phyloP scores from a whole-genome alignment of 2,329 filamentous ascomycete genomes.

The Ampelomyces quisqualis region DNA sequence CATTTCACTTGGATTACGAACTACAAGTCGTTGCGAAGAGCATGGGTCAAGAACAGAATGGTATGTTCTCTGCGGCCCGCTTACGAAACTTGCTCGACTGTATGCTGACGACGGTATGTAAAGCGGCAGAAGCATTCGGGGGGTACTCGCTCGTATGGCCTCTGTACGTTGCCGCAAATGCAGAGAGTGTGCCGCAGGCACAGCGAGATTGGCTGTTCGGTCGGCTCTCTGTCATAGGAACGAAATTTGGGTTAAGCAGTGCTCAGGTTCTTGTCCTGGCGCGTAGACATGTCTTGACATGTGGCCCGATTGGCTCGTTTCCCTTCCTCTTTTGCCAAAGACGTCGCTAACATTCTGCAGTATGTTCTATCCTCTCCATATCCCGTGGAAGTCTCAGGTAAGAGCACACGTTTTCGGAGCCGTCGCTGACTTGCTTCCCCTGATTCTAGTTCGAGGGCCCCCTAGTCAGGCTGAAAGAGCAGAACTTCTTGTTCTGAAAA shows the following conservation, averaged over 20 bases:
- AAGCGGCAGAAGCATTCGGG: slow-evolving; percentile 44
- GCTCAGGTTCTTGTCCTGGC: slow-evolving; percentile 41
- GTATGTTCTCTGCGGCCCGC: slow-evolving; percentile 29
- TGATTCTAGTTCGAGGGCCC: too few relatives aligned
- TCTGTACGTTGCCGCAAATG: slow-evolving; percentile 43
- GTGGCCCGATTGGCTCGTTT: slow-evolving; percentile 39
- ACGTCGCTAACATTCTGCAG: too few relatives aligned
- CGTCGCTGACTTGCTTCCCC: too few relatives aligned
- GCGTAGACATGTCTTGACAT: slow-evolving; percentile 38
- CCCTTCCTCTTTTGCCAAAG: too few relatives aligned
- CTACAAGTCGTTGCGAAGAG: slow-evolving; percentile 39
- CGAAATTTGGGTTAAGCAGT: slow-evolving; percentile 39
- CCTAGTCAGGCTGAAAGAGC: not conserved
- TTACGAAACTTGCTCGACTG: not conserved
- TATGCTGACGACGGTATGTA: slow-evolving; percentile 9
- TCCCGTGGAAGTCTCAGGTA: too few relatives aligned
- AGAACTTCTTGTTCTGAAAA: not conserved
- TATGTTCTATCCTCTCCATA: too few relatives aligned
- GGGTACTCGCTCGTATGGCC: slow-evolving; percentile 47
- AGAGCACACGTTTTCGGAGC: too few relatives aligned
- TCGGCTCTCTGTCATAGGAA: slow-evolving; percentile 41
- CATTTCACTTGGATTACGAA: slow-evolving; percentile 44
- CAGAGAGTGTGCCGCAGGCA: slow-evolving; percentile 38
- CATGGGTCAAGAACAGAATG: slow-evolving; percentile 38
- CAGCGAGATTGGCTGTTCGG: slow-evolving; percentile 43